Base-by-base conservation (phyloP, 208 protist genomes). In the Porcisia hertigi region DNA sequence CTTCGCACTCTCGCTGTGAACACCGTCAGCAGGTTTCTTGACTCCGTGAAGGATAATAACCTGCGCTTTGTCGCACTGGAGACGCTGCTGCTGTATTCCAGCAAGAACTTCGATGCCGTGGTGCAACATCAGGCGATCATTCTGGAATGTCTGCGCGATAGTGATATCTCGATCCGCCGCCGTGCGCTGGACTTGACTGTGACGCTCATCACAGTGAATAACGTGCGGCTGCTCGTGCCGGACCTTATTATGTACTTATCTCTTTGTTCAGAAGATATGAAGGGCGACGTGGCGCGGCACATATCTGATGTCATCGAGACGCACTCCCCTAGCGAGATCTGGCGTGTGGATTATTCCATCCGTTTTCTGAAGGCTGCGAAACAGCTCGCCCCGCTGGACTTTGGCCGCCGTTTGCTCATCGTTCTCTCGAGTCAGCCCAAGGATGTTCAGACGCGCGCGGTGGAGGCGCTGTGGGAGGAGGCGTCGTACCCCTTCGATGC, bases 1-100 rank as follows among this genome's bases (percentile, higher is more conserved):
- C 87, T 98, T 55, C 88, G 93, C 25, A 81, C 97, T 23, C 93
- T 99, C 47, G 98, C 97, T 12, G 92, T 99, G 71, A 99, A 99
- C 84, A 99, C 98, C 69, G 92, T 99, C n/a, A 97, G 98, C 63
- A 92, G 98, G 69, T 99, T 99, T 79, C 88, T 99, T 12, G 77
- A 91, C 23, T 87, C 86, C 7, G 98, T 94, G 70, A 83, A 83
- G n/a, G 98, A 99, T 82, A 99, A 99, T 82, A 99, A 99, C 85
- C 97, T 99, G 71, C 95, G 98, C 69, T 99, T 99, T 81, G 98
- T 99, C 0, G 98, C 98, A 0, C 88, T 99, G 7, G 79, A 99
- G 75, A 97, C 97, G 30, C 91, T 99, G 34, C 80, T 95, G 47
- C 87, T 94, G 59, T 97, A 98, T 45, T 90, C 99, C 0, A 73